Base-by-base conservation (phyloP, 768 basidiomycete genomes). In the Lactifluus subvellereus region DNA sequence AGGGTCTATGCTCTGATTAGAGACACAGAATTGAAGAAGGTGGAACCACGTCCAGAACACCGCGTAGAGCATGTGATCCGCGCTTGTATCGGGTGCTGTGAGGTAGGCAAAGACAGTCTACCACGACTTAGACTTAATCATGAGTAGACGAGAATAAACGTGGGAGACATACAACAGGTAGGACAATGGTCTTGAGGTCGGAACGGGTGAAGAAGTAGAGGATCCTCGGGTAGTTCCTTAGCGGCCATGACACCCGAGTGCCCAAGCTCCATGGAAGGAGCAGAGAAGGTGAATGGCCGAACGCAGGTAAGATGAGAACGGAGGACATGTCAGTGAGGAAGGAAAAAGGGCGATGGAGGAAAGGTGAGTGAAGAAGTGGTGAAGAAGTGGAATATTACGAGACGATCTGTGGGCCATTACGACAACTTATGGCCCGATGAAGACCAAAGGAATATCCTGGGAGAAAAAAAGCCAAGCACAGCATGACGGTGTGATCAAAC, bases 41-140 rank as follows among this genome's bases (percentile, higher is more conserved):
- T 74, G 73, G 0, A 73, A 38, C 73, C 72, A 72, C 10, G 66
- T 65, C 72, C 72, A 72, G 30, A 68, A 20, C 4, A 63, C 22
- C n/a, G 58, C 42, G 33, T 13, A 45, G 6, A 62, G 32, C 49
- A 57, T 51, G 33, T 55, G 61, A 42, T 37, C 55, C 13, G 2
- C 22, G 5, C 37, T 57, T 4, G 55, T 48, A 16, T 42, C 20
- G 8, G 60, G 51, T 5, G 64, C 43, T 3, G 64, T 32, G 42
- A 65, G 60, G 27, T 35, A 53, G 8, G 64, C 60, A 57, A 65
- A 65, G 9, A 65, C 32, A 18, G 60, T 65, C 64, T 65, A 22
- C 4, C 18, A 47, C 3, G 9, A 16, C 9, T 58, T 35, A 22
- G 4, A 6, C 9, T 32, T 4, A 11, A 16, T 22, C 20, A 20